Conservation (phyloP, 306 rosid species). For the Trifolium subterraneum region DNA sequence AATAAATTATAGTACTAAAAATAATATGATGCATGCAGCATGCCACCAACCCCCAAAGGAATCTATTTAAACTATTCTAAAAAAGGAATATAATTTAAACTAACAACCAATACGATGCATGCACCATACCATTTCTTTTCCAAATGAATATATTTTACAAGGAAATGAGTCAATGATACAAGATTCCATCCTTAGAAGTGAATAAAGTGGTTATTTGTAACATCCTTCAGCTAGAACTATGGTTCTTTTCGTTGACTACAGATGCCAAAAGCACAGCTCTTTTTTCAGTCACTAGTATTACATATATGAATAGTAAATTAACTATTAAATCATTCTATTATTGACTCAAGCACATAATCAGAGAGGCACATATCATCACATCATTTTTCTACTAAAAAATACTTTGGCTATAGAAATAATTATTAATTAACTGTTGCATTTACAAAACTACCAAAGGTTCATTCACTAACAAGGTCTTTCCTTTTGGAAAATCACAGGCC, state of each 20-base stretch:
- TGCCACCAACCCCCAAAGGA: constrained; percentile 19
- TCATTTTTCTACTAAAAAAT: not conserved
- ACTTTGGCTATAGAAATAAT: constrained; percentile 3
- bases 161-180: constrained; percentile 35
- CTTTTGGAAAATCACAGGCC: constrained; percentile 59
- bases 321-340: constrained; percentile 34
- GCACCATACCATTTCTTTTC: constrained; percentile 30
- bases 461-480: constrained; percentile 40
- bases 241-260: constrained; percentile 33
- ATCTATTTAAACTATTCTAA: not conserved
- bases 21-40: constrained; percentile 20
- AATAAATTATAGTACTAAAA: constrained; percentile 20
- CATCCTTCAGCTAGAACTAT: constrained; percentile 27
- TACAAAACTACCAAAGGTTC: not conserved
- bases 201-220: constrained; percentile 22
- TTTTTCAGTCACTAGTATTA: not conserved
- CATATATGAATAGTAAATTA: constrained; percentile 6
- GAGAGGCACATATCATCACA: constrained; percentile 35
- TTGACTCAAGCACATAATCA: constrained; percentile 22
- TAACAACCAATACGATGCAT: constrained; percentile 17
- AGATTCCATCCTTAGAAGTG: constrained; percentile 30
- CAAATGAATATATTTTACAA: constrained; percentile 20
- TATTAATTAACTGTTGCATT: not conserved
- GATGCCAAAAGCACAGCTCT: constrained; percentile 24
- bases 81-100: constrained; percentile 5